A percentile compares a stretch with the other conserved stretches of the same genome.
Evolutionary conservation across 2,329 filamentous ascomycete genomes (phyloP).

Genomic region (Colletotrichum somersetense): DNA sequence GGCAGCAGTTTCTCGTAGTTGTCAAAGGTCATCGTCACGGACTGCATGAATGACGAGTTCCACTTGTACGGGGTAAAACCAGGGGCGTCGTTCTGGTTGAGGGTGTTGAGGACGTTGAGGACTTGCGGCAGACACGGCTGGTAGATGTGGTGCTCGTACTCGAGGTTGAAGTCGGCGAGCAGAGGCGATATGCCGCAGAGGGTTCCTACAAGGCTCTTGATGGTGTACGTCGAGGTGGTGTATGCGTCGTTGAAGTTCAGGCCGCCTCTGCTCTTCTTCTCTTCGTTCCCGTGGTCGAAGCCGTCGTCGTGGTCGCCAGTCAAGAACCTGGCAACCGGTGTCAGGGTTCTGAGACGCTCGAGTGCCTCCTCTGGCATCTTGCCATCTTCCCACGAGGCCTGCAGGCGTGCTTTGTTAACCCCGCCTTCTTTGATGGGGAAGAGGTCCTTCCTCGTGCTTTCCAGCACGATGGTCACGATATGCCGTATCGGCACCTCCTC

Average conservation of each 20-base stretch:
- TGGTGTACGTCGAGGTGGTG: constrained; percentile 52
- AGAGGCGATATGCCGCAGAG: constrained; percentile 53
- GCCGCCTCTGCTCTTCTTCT: constrained; percentile 44
- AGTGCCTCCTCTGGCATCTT: constrained; percentile 47
- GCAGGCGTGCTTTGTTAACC: constrained; percentile 46
- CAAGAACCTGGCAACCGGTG: constrained; percentile 38
- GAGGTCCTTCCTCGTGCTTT: constrained; percentile 53
- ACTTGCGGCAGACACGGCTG: constrained; percentile 53
- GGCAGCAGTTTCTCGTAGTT: constrained; percentile 22
- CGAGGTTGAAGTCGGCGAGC: constrained; percentile 52
- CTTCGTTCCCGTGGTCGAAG: constrained; percentile 13
- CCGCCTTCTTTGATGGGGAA: constrained; percentile 52
- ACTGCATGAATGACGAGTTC: constrained; percentile 41
- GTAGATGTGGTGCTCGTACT: constrained; percentile 53
- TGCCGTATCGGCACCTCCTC: constrained; percentile 49
- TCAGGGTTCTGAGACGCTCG: constrained; percentile 44
- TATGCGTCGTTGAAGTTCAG: constrained; percentile 50
- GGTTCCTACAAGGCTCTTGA: constrained; percentile 52
- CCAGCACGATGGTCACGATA: constrained; percentile 52
- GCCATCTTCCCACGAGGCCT: constrained; percentile 44
- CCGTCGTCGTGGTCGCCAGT: constrained; percentile 32
- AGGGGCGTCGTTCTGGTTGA: constrained; percentile 25
- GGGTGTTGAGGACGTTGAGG: constrained; percentile 42
- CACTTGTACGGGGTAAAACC: constrained; percentile 42
- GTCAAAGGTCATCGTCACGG: constrained; percentile 43